phyloP scores from a whole-genome alignment of 164 flowering plant species.

The Liquidambar formosana region DNA sequence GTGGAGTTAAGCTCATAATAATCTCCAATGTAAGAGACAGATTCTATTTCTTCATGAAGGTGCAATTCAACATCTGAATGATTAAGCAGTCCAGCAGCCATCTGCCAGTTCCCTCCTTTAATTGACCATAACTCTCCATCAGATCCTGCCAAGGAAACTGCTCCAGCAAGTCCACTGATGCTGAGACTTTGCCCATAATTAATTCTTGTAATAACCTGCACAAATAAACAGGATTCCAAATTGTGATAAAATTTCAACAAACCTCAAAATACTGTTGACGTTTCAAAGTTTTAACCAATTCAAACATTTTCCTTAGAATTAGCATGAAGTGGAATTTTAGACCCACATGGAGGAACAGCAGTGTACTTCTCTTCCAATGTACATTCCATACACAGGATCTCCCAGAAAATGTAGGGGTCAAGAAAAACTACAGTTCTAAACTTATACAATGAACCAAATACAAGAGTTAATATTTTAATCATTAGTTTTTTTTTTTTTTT shows the following conservation, averaged over 20 bases:
- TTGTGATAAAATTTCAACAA: neutral
- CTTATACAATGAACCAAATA: neutral
- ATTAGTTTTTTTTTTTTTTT: too few relatives aligned
- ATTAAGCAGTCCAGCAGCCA: conserved; percentile 80
- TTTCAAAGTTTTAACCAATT: neutral
- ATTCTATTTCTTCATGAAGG: conserved; percentile 74
- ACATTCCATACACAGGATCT: neutral
- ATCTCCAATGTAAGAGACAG: conserved; percentile 53
- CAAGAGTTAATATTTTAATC: too few relatives aligned
- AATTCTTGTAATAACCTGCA: conserved; percentile 92
- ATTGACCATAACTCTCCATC: conserved; percentile 87
- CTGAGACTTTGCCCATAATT: conserved; percentile 89
- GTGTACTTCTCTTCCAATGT: neutral
- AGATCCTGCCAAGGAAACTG: conserved; percentile 94
- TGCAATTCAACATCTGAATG: conserved; percentile 67
- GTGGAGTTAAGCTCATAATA: conserved; percentile 79
- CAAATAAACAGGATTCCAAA: conserved; percentile 1
- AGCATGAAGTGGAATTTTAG: neutral
- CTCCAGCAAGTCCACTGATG: conserved; percentile 96
- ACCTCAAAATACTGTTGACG: neutral
- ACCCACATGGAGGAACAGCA: too few relatives aligned
- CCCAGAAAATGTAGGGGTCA: too few relatives aligned
- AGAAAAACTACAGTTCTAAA: neutral
- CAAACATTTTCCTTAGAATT: neutral
- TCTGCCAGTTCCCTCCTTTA: conserved; percentile 94